Base-by-base conservation (phyloP, 495 filamentous ascomycete genomes). In the Aspergillus hancockii region DNA sequence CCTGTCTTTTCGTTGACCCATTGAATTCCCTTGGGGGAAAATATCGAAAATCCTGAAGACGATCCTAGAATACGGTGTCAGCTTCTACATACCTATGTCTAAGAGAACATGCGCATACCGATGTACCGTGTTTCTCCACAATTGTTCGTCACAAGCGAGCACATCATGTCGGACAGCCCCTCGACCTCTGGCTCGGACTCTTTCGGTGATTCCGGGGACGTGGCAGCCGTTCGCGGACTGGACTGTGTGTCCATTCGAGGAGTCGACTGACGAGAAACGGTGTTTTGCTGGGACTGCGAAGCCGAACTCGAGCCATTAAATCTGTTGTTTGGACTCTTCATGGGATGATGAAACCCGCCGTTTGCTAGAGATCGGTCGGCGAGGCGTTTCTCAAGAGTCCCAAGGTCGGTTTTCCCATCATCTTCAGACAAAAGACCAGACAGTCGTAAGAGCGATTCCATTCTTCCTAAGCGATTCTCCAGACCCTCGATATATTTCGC, bases 1-100 rank as follows among this genome's bases (percentile, higher is more conserved):
- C 94, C 94, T 43, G 92, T 97, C 77, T 96, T 98, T 62, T 97
- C 90, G 63, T 97, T 98, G 49, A 98, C 93, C 94, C 94, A 98
- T 71, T 97, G 90, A 50, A 98, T 94, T 53, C 94, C 94, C 70
- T 96, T 97, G 16, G 94, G 94, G 3, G 93, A 97, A 77, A 96
- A 95, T 59, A 98, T 98, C 32, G 94, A 98, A 74, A 97, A 98
- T 1, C 94, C 95, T 4, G 94, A 98, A 0, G 95, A 98, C 1
- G 93, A 97, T 32, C 94, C 92, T 96, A 61, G 28, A 47, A 47
- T 34, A 19, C 6, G 57, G 14, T 32, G 54, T 77, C 14, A 77
- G 62, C 46, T 41, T 43, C 32, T 54, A 47, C 45, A 31, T 53
- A 25, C 51, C 30, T 28, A 38, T 41, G 49, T 9, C 28, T 28